Evolutionary conservation across 805 yeast species (phyloP).

Genomic region (Gaillardinia entomophila): DNA sequence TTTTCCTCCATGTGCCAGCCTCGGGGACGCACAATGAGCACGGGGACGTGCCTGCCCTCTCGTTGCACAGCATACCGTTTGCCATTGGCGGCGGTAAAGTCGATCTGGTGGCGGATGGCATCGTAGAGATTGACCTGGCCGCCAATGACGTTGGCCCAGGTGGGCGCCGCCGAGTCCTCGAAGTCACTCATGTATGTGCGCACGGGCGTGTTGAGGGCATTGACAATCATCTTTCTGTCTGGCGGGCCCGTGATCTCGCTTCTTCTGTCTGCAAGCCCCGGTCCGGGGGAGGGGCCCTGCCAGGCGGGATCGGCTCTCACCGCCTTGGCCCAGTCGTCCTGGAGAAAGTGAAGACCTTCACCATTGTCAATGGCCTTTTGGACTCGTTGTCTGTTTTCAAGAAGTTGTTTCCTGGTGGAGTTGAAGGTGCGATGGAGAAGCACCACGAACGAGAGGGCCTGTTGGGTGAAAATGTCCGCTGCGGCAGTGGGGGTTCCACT

Average conservation of each 20-base stretch:
- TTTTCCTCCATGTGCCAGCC: conserved; percentile 19
- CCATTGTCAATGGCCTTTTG: conserved; percentile 11
- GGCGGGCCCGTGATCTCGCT: conserved; percentile 19
- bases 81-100: conserved; percentile 4
- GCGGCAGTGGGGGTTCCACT: conserved; percentile 30
- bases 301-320: conserved; percentile 10
- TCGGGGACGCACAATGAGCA: conserved; percentile 15
- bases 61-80: background rate
- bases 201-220: conserved; percentile 16
- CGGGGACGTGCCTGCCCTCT: conserved; percentile 8
- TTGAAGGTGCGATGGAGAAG: conserved; percentile 14
- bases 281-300: conserved; percentile 14
- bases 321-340: conserved; percentile 6
- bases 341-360: conserved; percentile 6
- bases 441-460: conserved; percentile 13
- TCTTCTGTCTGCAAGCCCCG: conserved; percentile 13
- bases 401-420: conserved; percentile 8
- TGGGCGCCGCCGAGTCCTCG: conserved; percentile 14
- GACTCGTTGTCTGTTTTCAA: conserved; percentile 9
- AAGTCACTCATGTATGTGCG: conserved; percentile 17
- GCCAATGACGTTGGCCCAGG: conserved; percentile 12
- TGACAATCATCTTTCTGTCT: conserved; percentile 15
- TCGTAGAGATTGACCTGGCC: conserved; percentile 18
- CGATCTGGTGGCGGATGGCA: conserved; percentile 13
- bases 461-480: conserved; percentile 29